Conservation (phyloP, 768 basidiomycete genomes). For the Auriscalpium orientale region DNA sequence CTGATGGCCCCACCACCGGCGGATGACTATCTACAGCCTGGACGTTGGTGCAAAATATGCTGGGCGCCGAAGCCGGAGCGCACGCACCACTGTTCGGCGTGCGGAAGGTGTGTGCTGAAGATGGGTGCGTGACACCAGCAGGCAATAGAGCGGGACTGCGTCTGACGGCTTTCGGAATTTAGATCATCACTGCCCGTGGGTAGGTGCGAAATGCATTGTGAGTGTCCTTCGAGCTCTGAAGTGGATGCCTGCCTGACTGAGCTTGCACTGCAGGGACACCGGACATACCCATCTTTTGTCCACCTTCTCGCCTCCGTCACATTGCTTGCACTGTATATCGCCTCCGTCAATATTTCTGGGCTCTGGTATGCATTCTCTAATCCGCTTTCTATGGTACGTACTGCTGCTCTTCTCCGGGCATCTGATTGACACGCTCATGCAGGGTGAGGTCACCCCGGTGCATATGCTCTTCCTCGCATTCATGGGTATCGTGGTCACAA, state of each 20-base stretch:
- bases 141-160: not conserved
- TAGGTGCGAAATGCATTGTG: constrained; percentile 71
- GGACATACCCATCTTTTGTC: constrained; percentile 79
- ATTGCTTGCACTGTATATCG: constrained; percentile 54
- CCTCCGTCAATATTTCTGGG: constrained; percentile 41
- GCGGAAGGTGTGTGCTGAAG: constrained; percentile 75
- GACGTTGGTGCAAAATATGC: constrained; percentile 73
- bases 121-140: constrained; percentile 55
- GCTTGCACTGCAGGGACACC: constrained; percentile 49
- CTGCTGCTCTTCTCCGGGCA: not conserved
- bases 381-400: constrained; percentile 52
- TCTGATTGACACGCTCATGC: not conserved
- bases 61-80: constrained; percentile 77
- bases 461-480: constrained; percentile 65
- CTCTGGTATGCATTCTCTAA: constrained; percentile 62
- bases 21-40: constrained; percentile 41
- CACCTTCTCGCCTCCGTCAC: constrained; percentile 66
- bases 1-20: constrained; percentile 39
- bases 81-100: constrained; percentile 69
- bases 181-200: constrained; percentile 89
- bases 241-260: not conserved
- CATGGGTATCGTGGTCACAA: constrained; percentile 46
- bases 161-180: not conserved
- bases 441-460: constrained; percentile 62
- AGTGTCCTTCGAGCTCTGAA: constrained; percentile 20